These are phyloP conservation scores for Piromyces sp. DNA, from an alignment of 192 early-diverging fungal species.

Conservation along the genomic window DNA sequence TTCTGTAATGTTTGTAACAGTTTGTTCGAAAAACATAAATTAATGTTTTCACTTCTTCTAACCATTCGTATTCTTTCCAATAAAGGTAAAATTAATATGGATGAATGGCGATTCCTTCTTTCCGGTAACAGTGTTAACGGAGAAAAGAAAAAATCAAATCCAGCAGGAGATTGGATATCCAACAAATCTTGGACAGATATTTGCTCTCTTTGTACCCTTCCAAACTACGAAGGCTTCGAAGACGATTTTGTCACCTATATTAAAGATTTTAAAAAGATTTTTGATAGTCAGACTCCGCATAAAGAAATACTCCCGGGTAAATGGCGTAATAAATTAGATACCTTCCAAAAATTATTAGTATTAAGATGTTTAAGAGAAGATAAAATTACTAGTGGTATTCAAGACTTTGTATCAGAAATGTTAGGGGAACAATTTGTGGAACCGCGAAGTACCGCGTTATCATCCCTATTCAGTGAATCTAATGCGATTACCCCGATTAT, in stretches of 20 bases:
- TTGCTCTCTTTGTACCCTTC: constrained; percentile 18
- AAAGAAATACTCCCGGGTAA: not conserved
- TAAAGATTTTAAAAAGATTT: constrained; percentile 18
- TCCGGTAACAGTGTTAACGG: constrained; percentile 20
- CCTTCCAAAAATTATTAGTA: constrained; percentile 27
- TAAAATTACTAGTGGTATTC: constrained; percentile 26
- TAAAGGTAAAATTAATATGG: constrained; percentile 24
- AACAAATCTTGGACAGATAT: constrained; percentile 26
- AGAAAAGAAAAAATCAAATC: not conserved
- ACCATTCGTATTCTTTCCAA: constrained; percentile 33
- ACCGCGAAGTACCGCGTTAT: constrained; percentile 31
- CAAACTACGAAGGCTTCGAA: constrained; percentile 23
- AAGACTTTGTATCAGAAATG: constrained; percentile 29
- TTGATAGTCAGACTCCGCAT: constrained; percentile 29
- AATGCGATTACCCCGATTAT: constrained; percentile 31
- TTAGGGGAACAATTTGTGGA: constrained; percentile 36
- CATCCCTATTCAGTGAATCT: constrained; percentile 32
- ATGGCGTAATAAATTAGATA: constrained; percentile 18
- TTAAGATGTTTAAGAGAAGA: constrained; percentile 32
- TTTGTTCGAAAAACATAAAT: constrained; percentile 44
- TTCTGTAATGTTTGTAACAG: constrained; percentile 44
- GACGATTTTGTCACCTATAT: constrained; percentile 17
- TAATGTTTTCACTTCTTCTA: constrained; percentile 38
- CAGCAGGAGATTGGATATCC: constrained; percentile 12
- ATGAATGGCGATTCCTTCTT: constrained; percentile 41